Evolutionary conservation across 176 grass and related monocot species (phyloP), one percentile per base, ranked within the genome.

Genomic region (Cymbopogon citratus): DNA sequence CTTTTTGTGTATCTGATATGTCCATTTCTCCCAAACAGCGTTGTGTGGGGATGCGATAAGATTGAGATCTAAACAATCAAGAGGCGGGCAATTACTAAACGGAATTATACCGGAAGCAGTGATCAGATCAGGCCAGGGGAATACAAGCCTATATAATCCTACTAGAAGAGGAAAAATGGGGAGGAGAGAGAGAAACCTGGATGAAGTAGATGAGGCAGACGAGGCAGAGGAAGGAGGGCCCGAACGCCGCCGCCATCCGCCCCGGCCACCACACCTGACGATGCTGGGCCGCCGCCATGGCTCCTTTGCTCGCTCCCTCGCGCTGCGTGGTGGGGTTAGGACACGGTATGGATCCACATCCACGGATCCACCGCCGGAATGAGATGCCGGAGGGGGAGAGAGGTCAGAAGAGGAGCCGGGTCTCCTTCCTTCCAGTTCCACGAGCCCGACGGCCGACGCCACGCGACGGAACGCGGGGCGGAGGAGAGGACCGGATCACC

Each of bases 191-290:
- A 18, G 11, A 9, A 38, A 94, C 92, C 92, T 94, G 92, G 80
- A 88, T 87, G 87, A 94, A 94, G 87, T 94, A 94, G 87, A 94
- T 76, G 56, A 94, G 48, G 31, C 84, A 85, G 69, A 91, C 89
- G 46, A 94, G 87, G 74, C 89, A 91, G 39, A 94, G 84, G 87
- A 94, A 91, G 62, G 92, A 61, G 39, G 78, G 74, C 9, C 92
- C 89, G 48, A 94, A 94, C 73, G 84, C 79, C 15, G 36, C 39
- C 25, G 28, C 43, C 92, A 94, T 91, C 74, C 81, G 84, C 52
- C 73, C 70, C 56, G 62, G 81, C 92, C 92, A 93, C 52, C 41
- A 62, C 52, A 11, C 26, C 33, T 21, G 39, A 18, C 1, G 69
- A 28, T 28, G 60, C 28, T n/a, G 19, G 25, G 66, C 71, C 62